Conservation (phyloP, 1,284 basidiomycete genomes). For the Porodaedalea pini region DNA sequence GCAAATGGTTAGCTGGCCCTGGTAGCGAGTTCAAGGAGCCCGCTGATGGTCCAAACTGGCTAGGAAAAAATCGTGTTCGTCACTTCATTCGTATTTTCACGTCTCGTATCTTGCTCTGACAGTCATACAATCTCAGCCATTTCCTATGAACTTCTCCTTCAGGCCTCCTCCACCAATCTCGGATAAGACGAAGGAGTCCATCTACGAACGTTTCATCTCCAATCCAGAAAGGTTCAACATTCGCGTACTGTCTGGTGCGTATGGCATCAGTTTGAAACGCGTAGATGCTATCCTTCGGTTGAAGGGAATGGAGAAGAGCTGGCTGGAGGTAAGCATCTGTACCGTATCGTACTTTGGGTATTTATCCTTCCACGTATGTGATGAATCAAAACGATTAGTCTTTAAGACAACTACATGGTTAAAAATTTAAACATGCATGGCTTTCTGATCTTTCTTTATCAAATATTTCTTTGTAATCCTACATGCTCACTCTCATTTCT, state of each 20-base stretch:
- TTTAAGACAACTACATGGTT: conserved; percentile 74
- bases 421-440: conserved; percentile 39
- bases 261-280: conserved; percentile 68
- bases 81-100: background rate
- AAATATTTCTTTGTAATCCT: conserved; percentile 23
- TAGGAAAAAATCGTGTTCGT: conserved; percentile 15
- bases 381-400: conserved; percentile 81
- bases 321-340: conserved; percentile 58
- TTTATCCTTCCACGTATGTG: conserved; percentile 33
- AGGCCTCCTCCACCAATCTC: conserved; percentile 73
- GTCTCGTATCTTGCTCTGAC: conserved; percentile 20
- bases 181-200: conserved; percentile 48
- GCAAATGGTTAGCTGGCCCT: conserved; percentile 13
- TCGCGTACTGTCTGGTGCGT: conserved; percentile 54
- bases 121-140: conserved; percentile 49
- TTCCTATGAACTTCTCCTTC: conserved; percentile 79
- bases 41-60: conserved; percentile 16
- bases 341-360: conserved; percentile 14
- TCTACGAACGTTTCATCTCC: conserved; percentile 55
- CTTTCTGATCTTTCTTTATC: conserved; percentile 39
- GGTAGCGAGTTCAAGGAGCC: conserved; percentile 11
- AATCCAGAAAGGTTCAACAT: conserved; percentile 57
- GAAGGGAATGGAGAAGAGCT: conserved; percentile 69
- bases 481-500: conserved; percentile 25
- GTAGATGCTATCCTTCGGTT: conserved; percentile 76